Evolutionary conservation across 441 rosid genomes (phyloP).

Genomic region (Biscutella laevigata): DNA sequence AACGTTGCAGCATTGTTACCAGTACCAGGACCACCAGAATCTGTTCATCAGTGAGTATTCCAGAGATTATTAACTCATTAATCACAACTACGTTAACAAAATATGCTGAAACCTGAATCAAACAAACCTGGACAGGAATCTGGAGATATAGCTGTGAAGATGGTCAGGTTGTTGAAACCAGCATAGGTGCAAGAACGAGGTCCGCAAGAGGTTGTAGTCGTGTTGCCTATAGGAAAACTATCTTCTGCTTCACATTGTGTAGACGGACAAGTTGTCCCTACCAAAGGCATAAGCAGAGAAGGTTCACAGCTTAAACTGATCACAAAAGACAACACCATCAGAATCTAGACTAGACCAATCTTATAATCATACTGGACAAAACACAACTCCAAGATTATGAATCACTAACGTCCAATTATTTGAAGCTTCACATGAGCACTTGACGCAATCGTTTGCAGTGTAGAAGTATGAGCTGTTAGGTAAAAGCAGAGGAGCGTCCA

Average conservation of each 20-base stretch:
- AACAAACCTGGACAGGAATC: constrained; percentile 28
- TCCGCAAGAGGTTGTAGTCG: constrained; percentile 32
- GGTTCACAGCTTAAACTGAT: constrained; percentile 63
- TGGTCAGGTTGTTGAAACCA: constrained; percentile 40
- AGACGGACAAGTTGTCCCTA: constrained; percentile 44
- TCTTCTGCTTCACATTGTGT: constrained; percentile 42
- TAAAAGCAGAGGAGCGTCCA: constrained; percentile 41
- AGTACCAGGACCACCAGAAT: constrained; percentile 19
- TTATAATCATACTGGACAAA: constrained; percentile 1
- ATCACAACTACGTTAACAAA: not conserved
- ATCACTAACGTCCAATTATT: constrained; percentile 57
- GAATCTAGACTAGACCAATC: not conserved
- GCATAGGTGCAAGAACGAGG: constrained; percentile 48
- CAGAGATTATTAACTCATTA: not conserved
- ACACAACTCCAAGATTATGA: not conserved
- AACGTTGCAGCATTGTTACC: constrained; percentile 27
- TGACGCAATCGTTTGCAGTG: constrained; percentile 64
- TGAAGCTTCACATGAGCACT: constrained; percentile 46
- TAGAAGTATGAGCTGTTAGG: constrained; percentile 45
- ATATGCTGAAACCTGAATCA: not conserved
- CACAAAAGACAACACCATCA: constrained; percentile 13
- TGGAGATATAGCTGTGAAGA: constrained; percentile 41
- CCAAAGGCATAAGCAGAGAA: constrained; percentile 31
- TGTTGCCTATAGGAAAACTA: constrained; percentile 33
- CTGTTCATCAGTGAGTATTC: constrained; percentile 11